Percentiles rank a stretch among this genome's conserved stretches.
phyloP scores from a whole-genome alignment of 306 rosid species.

The Biancaea sappan region DNA sequence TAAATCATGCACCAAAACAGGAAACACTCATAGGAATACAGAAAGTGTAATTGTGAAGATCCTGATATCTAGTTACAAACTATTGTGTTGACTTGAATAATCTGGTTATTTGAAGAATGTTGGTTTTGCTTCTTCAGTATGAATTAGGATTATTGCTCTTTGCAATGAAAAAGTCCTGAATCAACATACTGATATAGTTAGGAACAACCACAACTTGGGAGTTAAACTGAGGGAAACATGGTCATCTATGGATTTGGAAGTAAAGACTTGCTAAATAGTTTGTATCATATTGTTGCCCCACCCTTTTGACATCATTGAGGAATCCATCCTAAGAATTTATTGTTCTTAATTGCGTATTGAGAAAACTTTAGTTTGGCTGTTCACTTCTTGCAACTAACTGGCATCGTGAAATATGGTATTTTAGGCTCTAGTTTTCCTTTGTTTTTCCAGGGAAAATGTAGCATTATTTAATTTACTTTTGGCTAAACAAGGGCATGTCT shows the following conservation, averaged over 20 bases:
- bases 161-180: neutral
- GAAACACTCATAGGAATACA: neutral
- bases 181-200: neutral
- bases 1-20: constrained; percentile 11
- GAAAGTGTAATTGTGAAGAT: neutral
- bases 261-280: neutral
- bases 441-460: neutral
- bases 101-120: neutral
- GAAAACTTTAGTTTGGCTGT: neutral
- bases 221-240: neutral
- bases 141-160: neutral
- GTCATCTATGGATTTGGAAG: neutral
- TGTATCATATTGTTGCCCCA: neutral
- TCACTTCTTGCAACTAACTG: neutral
- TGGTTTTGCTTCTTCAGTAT: neutral
- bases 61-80: neutral
- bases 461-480: neutral
- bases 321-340: neutral
- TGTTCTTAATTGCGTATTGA: neutral
- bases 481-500: neutral
- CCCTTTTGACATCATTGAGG: neutral
- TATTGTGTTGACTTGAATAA: neutral
- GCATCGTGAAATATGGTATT: neutral
- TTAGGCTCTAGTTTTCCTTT: neutral
- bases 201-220: neutral